Evolutionary conservation across 2,329 filamentous ascomycete genomes (phyloP).

Genomic region (Penicillium sp.): DNA sequence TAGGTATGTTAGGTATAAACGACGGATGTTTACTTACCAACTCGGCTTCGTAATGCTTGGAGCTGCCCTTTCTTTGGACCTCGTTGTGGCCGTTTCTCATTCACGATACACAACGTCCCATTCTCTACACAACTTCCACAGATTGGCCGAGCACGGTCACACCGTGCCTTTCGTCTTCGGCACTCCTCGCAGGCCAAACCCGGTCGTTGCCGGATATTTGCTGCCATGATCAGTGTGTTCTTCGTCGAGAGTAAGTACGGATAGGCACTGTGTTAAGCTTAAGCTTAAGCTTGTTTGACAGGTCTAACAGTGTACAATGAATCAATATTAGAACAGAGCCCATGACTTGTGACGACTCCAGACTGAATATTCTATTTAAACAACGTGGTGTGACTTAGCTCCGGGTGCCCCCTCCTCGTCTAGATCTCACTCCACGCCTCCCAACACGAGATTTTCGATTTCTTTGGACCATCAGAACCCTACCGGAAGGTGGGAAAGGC

Average conservation of each 20-base stretch:
- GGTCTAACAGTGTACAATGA: not conserved
- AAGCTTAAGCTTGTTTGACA: not conserved
- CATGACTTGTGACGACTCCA: not conserved
- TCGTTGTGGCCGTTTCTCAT: not conserved
- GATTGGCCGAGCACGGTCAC: not conserved
- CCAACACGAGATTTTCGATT: not conserved
- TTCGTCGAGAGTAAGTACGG: not conserved
- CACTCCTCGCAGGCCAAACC: not conserved
- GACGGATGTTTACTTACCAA: not conserved
- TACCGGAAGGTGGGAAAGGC: not conserved
- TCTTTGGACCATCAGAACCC: not conserved
- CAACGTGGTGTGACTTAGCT: not conserved
- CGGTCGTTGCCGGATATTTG: not conserved
- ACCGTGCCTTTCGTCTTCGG: not conserved
- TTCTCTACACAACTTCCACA: not conserved
- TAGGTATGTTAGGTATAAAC: too few relatives aligned
- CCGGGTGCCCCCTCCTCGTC: not conserved
- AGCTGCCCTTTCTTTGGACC: not conserved
- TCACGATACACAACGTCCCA: not conserved
- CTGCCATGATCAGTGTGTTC: not conserved
- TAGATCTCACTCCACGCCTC: not conserved
- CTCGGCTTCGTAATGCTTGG: not conserved
- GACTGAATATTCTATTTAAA: not conserved
- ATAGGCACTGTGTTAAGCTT: not conserved
- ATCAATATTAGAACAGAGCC: not conserved